Base-by-base conservation (phyloP, 495 filamentous ascomycete species). In the Letharia columbiana region DNA sequence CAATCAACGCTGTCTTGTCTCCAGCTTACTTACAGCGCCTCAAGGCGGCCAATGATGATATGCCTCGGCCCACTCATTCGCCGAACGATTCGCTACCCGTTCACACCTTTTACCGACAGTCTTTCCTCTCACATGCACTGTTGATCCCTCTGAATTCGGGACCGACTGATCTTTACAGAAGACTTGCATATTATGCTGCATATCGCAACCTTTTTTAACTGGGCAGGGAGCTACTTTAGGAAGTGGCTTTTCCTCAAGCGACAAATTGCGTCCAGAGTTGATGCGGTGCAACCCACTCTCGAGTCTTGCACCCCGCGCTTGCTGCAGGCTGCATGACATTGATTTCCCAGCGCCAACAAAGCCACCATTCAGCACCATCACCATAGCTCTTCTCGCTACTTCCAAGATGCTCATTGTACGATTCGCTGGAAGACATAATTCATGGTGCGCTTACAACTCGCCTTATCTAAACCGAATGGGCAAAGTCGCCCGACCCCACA, bases 401-500 rank as follows among this genome's bases (percentile, higher is more conserved):
- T 37, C 18, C 54, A 13, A 57, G 33, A 57, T 57, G 0, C 33
- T 37, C 6, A n/a, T 37, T 23, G 31, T 20, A 17, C 54, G 17
- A 37, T 37, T 37, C 33, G 33, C 28, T 57, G 31, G 13, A 33
- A 8, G 1, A 37, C 4, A 12, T 10, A 10, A 57, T 37, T 17
- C 33, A 37, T 57, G 54, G 54, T 57, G 54, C 54, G 54, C 54
- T 57, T 57, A 57, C 54, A 57, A n/a, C 33, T n/a, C 54, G 31
- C 17, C 31, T 37, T 37, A 37, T 37, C 54, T 39, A 57, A 57
- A 8, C 54, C 54, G 33, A 57, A 57, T 39, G 6, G 33, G 54
- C 54, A 39, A 57, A 37, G 33, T 57, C 54, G 54, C 54, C 54
- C 54, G 54, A 57, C 54, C 54, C 54, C 54, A 57, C 54, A 57